Base-by-base conservation (phyloP, 768 basidiomycete species). In the Hemileccinum rubropunctum region DNA sequence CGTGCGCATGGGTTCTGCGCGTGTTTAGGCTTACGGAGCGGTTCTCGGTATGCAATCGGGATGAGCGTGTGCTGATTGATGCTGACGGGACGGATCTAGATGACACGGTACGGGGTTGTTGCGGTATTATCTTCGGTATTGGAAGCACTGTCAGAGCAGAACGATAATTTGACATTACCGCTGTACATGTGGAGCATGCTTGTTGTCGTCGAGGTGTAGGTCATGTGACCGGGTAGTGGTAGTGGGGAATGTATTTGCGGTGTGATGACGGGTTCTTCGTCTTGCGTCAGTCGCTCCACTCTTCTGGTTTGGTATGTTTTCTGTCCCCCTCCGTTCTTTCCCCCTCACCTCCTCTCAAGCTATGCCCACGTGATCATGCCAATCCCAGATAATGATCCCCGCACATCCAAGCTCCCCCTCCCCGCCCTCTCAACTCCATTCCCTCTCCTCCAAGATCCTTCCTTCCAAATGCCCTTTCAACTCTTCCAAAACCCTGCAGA, bases 91-190 rank as follows among this genome's bases (percentile, higher is more conserved):
- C 50, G 50, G 45, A 54, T 52, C 50, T 68, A 95, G 93, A 79
- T 79, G 40, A 55, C 71, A 39, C 76, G 84, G 21, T 98, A 95
- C 66, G 67, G 76, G 13, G 58, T 77, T 39, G 83, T 87, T 27
- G 76, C 84, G 26, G 67, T 70, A n/a, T 63, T 88, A 36, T 76
- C 88, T 4, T 83, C 84, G 3, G 66, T 91, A 37, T 76, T 98
- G 56, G 97, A 99, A 71, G 97, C 93, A 14, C 69, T 94, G 49
- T 92, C 91, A 17, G 86, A 87, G 63, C 97, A 99, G 71, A 98
- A 98, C 70, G 97, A 99, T 71, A 99, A 99, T 70, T 76, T 99
- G 57, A 92, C 91, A 36, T 74, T 99, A 54, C 95, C 97, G n/a
- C 71, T 98, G 69, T 98, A 88, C 67, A 84, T 95, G 75, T 99